Evolutionary conservation across 1,284 basidiomycete genomes (phyloP).

Genomic region (Apiotrichum veenhuisii): DNA sequence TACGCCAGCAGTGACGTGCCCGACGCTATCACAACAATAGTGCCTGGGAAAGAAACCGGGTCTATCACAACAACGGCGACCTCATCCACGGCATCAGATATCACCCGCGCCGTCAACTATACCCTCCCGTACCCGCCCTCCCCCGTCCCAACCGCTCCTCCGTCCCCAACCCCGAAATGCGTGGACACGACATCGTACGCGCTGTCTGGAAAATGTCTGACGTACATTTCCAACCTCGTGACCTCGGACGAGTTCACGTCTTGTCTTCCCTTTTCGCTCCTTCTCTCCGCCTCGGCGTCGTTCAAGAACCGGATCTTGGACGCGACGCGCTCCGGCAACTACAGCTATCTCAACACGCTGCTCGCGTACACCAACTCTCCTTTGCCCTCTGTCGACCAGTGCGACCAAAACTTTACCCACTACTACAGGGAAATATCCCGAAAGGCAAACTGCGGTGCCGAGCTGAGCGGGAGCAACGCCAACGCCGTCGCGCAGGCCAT

Average conservation of each 20-base stretch:
- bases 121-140: constrained; percentile 29
- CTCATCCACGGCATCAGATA: background rate
- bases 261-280: constrained; percentile 71
- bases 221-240: constrained; percentile 71
- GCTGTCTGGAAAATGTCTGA: constrained; percentile 64
- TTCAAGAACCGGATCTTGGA: constrained; percentile 50
- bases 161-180: constrained; percentile 71
- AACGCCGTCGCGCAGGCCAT: constrained; percentile 30
- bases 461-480: constrained; percentile 24
- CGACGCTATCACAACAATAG: background rate
- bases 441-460: constrained; percentile 37
- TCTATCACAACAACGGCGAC: background rate
- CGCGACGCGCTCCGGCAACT: constrained; percentile 59
- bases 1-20: background rate
- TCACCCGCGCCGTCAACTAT: background rate
- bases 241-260: constrained; percentile 58
- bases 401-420: constrained; percentile 29
- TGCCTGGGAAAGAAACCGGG: background rate
- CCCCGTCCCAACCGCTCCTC: constrained; percentile 52
- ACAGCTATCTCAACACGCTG: constrained; percentile 62
- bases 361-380: constrained; percentile 46
- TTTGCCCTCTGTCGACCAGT: constrained; percentile 20
- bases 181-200: constrained; percentile 63
- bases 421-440: constrained; percentile 21
- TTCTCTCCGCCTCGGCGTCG: constrained; percentile 58